phyloP scores from a whole-genome alignment of 108 stramenopile genomes.

The Bacterosira constricta region DNA sequence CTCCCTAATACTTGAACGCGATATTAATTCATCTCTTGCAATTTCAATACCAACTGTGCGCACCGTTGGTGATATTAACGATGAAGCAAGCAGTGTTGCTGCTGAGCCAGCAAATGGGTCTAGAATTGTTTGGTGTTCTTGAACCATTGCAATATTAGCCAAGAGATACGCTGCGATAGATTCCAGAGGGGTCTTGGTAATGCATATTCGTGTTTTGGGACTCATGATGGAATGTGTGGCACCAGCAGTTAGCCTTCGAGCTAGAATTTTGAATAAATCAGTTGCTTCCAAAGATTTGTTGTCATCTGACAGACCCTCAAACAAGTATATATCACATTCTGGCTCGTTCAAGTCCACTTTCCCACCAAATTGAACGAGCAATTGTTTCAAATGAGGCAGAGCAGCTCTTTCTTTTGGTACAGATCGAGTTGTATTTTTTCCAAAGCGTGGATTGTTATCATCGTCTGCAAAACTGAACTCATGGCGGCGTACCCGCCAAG shows the following conservation, averaged over 20 bases:
- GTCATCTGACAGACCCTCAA: conserved; percentile 60
- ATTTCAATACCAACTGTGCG: conserved; percentile 81
- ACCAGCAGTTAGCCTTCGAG: conserved; percentile 53
- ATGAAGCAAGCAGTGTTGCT: conserved; percentile 69
- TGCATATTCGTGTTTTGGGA: conserved; percentile 72
- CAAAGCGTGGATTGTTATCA: conserved; percentile 61
- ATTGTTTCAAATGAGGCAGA: conserved; percentile 45
- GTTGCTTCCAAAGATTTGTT: not conserved
- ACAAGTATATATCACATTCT: conserved; percentile 68
- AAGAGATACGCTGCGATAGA: conserved; percentile 71
- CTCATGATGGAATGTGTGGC: conserved; percentile 53
- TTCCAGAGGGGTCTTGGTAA: conserved; percentile 74
- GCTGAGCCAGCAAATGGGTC: conserved; percentile 79
- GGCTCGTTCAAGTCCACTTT: conserved; percentile 67
- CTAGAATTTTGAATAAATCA: conserved; percentile 40
- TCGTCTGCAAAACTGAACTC: conserved; percentile 16
- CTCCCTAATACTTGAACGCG: conserved; percentile 58
- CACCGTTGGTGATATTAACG: conserved; percentile 60
- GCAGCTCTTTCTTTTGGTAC: conserved; percentile 58
- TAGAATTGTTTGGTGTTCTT: conserved; percentile 42
- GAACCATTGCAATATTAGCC: conserved; percentile 67
- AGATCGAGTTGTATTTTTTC: conserved; percentile 53
- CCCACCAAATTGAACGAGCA: conserved; percentile 64
- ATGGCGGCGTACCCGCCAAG: conserved; percentile 61
- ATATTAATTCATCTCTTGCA: conserved; percentile 59